These are phyloP conservation scores for Saccharomycopsis oosterbeekiorum DNA, from an alignment of 805 yeast genomes.

Conservation along the genomic window DNA sequence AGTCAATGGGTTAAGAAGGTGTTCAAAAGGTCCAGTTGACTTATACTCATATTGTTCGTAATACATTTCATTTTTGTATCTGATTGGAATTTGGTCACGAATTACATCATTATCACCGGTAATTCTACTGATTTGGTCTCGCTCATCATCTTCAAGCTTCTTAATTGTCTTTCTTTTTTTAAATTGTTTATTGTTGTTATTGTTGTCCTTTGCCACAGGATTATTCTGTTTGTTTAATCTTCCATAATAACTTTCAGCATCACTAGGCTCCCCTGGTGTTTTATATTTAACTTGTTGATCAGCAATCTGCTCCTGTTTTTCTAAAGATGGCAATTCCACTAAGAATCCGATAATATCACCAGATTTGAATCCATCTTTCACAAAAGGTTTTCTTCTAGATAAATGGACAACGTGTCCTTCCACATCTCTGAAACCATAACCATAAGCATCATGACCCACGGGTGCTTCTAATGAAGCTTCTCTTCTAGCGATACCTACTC, in stretches of 20 bases:
- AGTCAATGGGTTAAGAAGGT: constrained; percentile 59
- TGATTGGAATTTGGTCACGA: constrained; percentile 82
- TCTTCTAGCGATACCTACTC: constrained; percentile 75
- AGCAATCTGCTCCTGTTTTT: constrained; percentile 36
- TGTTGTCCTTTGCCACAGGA: constrained; percentile 1
- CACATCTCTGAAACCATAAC: constrained; percentile 80
- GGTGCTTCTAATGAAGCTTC: constrained; percentile 93
- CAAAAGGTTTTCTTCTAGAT: constrained; percentile 52
- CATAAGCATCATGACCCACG: constrained; percentile 90
- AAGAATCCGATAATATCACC: constrained; percentile 84
- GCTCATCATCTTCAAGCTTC: constrained; percentile 10
- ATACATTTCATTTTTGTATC: constrained; percentile 64
- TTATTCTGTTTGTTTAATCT: constrained; percentile 6
- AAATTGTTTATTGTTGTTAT: constrained; percentile 3
- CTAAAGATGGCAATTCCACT: constrained; percentile 52
- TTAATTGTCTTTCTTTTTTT: constrained; percentile 13
- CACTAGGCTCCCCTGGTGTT: constrained; percentile 20
- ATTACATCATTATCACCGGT: constrained; percentile 33
- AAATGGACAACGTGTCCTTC: constrained; percentile 68
- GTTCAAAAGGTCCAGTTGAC: constrained; percentile 60
- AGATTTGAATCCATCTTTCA: constrained; percentile 42
- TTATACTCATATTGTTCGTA: constrained; percentile 82
- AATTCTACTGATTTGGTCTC: constrained; percentile 9
- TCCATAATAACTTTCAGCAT: constrained; percentile 21
- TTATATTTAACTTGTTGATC: constrained; percentile 28